Percentiles rank a stretch among this genome's conserved stretches.
phyloP scores from a whole-genome alignment of 495 filamentous ascomycete genomes.

The Hypoxylon crocopeplum region DNA sequence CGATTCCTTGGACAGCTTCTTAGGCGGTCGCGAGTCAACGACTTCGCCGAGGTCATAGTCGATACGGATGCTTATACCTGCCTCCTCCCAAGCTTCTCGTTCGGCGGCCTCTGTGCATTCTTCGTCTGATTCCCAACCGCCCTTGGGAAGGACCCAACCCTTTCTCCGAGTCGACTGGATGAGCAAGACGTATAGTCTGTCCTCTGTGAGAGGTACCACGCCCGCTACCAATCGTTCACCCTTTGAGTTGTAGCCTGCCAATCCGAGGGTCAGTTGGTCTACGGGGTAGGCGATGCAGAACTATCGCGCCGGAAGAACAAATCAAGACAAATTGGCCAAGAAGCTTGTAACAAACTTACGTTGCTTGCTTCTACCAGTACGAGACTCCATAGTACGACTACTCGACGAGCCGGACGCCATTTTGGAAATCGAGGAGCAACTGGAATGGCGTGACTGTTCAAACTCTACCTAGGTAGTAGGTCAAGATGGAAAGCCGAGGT shows the following conservation, averaged over 20 bases:
- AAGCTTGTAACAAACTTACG: constrained; percentile 63
- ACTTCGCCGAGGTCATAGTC: constrained; percentile 85
- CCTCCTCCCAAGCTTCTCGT: constrained; percentile 98
- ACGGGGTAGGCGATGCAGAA: constrained; percentile 37
- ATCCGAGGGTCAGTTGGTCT: constrained; percentile 49
- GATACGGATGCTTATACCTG: constrained; percentile 84
- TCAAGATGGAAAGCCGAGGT: constrained; percentile 31
- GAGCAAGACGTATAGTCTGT: constrained; percentile 80
- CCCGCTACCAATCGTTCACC: constrained; percentile 96
- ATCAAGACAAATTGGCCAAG: constrained; percentile 29
- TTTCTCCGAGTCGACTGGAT: constrained; percentile 87
- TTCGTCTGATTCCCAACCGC: constrained; percentile 97
- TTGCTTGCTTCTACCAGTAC: constrained; percentile 77
- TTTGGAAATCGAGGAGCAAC: constrained; percentile 19
- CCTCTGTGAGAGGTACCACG: constrained; percentile 75
- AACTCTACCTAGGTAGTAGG: constrained; percentile 15
- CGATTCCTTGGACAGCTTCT: constrained; percentile 65
- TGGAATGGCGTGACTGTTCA: constrained; percentile 26
- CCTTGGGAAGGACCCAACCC: constrained; percentile 96
- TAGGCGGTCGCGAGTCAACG: constrained; percentile 72
- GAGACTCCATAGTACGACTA: constrained; percentile 77
- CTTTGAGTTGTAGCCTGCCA: constrained; percentile 83
- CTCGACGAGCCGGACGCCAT: constrained; percentile 47
- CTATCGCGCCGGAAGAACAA: constrained; percentile 30
- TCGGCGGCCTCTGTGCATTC: constrained; percentile 61